These are phyloP conservation scores for Beauveria sp. DNA, from an alignment of 2,329 filamentous ascomycete species.

Conservation along the genomic window DNA sequence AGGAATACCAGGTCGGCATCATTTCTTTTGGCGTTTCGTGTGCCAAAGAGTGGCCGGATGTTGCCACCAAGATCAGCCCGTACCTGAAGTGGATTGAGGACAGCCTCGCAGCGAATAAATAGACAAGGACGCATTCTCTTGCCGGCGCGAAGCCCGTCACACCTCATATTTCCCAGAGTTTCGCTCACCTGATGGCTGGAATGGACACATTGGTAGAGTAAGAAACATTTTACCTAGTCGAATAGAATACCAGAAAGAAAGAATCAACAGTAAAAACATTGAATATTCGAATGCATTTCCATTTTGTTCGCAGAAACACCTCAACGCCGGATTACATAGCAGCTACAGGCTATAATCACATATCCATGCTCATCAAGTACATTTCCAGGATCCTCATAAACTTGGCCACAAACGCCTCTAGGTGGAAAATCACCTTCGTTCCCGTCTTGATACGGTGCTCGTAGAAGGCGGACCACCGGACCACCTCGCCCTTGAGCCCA, in stretches of 20 bases:
- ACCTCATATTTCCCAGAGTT: background rate
- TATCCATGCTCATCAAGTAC: constrained; percentile 81
- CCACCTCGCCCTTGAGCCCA: constrained; percentile 79
- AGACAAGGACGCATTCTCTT: background rate
- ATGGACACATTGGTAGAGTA: background rate
- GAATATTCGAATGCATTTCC: background rate
- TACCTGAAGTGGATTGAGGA: constrained; percentile 1
- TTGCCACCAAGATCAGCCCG: background rate
- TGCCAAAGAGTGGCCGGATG: background rate
- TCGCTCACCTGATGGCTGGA: background rate
- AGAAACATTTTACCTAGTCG: no score
- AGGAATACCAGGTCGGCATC: background rate
- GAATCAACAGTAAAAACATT: background rate
- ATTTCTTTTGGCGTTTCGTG: constrained; percentile 1
- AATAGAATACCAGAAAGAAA: no score
- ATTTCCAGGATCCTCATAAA: constrained; percentile 96
- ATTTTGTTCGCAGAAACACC: background rate
- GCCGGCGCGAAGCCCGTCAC: no score
- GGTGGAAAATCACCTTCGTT: constrained; percentile 93
- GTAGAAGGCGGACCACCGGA: constrained; percentile 95
- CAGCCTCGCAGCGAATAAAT: background rate
- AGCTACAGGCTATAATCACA: constrained; percentile 29
- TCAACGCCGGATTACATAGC: background rate
- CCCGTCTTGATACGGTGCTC: constrained; percentile 91
- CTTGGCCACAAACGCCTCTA: constrained; percentile 97